Conservation (phyloP, 2,329 filamentous ascomycete genomes). For the Cladophialophora yegresii region DNA sequence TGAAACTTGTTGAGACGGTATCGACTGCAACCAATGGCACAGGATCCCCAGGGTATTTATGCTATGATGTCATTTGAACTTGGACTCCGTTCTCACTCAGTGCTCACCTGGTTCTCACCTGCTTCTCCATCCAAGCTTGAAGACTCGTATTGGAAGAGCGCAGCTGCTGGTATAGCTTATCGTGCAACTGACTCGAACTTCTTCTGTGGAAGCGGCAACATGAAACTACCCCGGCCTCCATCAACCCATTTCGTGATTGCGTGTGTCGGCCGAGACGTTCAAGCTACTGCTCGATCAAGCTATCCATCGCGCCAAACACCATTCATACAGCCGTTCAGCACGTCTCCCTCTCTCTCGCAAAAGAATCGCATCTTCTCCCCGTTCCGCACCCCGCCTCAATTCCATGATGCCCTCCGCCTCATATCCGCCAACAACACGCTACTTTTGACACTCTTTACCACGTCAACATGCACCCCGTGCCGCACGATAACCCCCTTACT, state of each 20-base stretch:
- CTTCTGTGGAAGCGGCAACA: neutral
- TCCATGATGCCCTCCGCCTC: conserved; percentile 35
- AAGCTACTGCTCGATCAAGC: neutral
- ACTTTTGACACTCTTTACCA: conserved; percentile 34
- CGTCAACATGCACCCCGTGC: conserved; percentile 34
- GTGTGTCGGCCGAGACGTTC: neutral
- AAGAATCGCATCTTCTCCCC: conserved; percentile 31
- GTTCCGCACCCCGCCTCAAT: conserved; percentile 33
- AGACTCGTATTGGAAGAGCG: neutral
- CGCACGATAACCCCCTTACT: conserved; percentile 35
- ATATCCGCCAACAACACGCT: conserved; percentile 35
- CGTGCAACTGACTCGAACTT: neutral
- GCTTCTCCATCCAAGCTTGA: neutral
- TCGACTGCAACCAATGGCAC: neutral
- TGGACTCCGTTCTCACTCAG: neutral
- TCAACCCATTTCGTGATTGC: neutral
- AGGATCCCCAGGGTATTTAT: neutral
- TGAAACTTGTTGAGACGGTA: neutral
- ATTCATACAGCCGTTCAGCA: conserved; percentile 10
- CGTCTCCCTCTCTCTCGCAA: conserved; percentile 10
- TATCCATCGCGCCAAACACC: neutral
- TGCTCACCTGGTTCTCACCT: no score
- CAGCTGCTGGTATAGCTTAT: neutral
- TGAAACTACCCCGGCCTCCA: neutral
- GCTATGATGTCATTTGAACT: neutral